Evolutionary conservation across 2,329 filamentous ascomycete species (phyloP).

Genomic region (Trichoderma sp.): DNA sequence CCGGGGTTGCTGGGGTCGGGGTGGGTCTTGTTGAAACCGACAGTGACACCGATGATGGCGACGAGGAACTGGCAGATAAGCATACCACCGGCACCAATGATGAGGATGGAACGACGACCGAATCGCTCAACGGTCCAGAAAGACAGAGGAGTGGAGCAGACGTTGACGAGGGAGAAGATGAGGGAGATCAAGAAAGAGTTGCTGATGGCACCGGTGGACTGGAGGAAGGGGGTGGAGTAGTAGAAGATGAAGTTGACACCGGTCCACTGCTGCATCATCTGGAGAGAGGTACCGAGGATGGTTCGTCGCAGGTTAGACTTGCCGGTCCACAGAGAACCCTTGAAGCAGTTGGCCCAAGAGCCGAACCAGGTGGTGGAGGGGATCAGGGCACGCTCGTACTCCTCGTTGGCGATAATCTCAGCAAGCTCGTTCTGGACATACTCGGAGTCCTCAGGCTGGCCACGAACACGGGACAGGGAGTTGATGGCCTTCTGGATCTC

Average conservation of each 20-base stretch:
- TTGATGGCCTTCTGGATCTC: constrained; percentile 62
- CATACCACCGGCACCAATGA: constrained; percentile 80
- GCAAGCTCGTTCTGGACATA: constrained; percentile 76
- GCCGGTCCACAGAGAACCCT: constrained; percentile 58
- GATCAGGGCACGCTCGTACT: constrained; percentile 72
- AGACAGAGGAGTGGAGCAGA: constrained; percentile 78
- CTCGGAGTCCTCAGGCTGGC: constrained; percentile 68
- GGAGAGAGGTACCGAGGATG: constrained; percentile 68
- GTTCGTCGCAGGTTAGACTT: constrained; percentile 70
- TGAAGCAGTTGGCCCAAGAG: constrained; percentile 69
- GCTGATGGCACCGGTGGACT: constrained; percentile 69
- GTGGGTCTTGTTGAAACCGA: constrained; percentile 53
- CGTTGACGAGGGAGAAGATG: constrained; percentile 86
- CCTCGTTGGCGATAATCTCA: constrained; percentile 86
- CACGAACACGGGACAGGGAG: constrained; percentile 67
- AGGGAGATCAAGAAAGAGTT: constrained; percentile 82
- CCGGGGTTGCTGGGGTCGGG: constrained; percentile 43
- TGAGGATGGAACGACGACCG: constrained; percentile 76
- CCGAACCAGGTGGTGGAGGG: constrained; percentile 63
- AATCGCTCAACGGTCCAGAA: constrained; percentile 83
- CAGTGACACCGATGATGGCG: constrained; percentile 68
- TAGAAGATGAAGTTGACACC: constrained; percentile 95
- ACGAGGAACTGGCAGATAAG: constrained; percentile 84
- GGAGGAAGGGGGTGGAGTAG: constrained; percentile 81
- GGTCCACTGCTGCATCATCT: constrained; percentile 82